Evolutionary conservation across 106 monocot genomes (phyloP).

Genomic region (Alisma plantagoaquatica): DNA sequence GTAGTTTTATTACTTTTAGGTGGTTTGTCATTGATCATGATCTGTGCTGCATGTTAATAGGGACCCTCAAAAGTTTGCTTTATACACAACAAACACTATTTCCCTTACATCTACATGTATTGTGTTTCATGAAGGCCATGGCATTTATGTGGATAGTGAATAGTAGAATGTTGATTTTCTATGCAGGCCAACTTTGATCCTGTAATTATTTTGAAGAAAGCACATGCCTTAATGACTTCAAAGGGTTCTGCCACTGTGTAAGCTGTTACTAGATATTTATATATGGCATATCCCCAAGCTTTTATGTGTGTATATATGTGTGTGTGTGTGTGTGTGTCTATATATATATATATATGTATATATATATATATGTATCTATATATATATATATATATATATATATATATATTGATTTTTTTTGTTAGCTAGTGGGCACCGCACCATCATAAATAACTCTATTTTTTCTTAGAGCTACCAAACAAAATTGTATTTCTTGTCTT

Average conservation of each 20-base stretch:
- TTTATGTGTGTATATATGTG: too few species aligned
- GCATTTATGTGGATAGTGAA: too few species aligned
- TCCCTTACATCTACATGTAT: not conserved
- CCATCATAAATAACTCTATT: not conserved
- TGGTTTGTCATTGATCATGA: not conserved
- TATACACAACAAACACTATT: too few species aligned
- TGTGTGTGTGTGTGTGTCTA: not conserved
- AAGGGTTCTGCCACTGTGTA: constrained; percentile 84
- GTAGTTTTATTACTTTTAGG: constrained; percentile 1
- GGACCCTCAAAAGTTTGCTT: not conserved
- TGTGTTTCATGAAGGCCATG: too few species aligned
- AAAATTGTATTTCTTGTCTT: too few species aligned
- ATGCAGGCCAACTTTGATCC: constrained; percentile 70
- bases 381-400: not conserved
- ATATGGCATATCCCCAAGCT: not conserved
- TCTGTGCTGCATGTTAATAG: not conserved
- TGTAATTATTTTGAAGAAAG: constrained; percentile 63
- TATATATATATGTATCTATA: not conserved
- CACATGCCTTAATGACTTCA: constrained; percentile 79
- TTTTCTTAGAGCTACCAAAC: too few species aligned
- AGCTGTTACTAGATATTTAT: constrained; percentile 12
- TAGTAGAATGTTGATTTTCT: too few species aligned
- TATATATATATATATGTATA: not conserved
- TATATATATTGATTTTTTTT: not conserved
- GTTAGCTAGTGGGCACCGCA: not conserved